phyloP scores from a whole-genome alignment of 2,329 filamentous ascomycete genomes.

The Fusarium sp. region DNA sequence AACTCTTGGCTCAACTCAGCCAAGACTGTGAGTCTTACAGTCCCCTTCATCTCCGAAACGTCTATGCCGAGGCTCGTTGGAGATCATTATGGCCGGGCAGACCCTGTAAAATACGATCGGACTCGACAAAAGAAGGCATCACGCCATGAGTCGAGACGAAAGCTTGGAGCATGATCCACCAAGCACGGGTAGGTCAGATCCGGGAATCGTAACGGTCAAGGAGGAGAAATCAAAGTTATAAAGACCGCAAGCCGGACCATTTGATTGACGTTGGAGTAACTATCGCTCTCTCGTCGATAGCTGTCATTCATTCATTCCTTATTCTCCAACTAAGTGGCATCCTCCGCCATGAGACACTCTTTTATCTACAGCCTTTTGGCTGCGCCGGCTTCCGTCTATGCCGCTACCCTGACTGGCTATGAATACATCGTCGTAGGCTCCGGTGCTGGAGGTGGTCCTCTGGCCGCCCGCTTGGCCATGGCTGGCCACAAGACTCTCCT shows the following conservation, averaged over 20 bases:
- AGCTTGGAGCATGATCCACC: neutral
- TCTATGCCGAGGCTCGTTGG: neutral
- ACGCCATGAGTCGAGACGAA: neutral
- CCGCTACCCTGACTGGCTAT: conserved; percentile 46
- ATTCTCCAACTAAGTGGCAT: neutral
- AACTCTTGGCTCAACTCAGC: neutral
- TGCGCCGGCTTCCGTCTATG: conserved; percentile 28
- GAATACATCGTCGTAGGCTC: conserved; percentile 76
- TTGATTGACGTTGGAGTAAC: neutral
- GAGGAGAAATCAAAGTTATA: neutral
- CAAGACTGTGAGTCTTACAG: neutral
- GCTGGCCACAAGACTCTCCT: conserved; percentile 73
- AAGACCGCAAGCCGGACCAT: conserved; percentile 2
- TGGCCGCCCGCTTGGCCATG: conserved; percentile 71
- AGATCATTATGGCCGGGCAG: neutral
- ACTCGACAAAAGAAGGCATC: neutral
- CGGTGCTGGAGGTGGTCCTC: conserved; percentile 72
- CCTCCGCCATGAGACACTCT: conserved; percentile 31
- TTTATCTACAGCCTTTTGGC: conserved; percentile 32
- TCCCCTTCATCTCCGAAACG: neutral
- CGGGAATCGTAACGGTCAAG: neutral
- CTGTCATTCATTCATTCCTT: conserved; percentile 4
- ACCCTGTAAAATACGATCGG: neutral
- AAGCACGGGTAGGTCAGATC: neutral
- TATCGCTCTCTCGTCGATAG: conserved; percentile 1